phyloP scores from a whole-genome alignment of 2,329 filamentous ascomycete species.

The Aspergillus fijiensis region DNA sequence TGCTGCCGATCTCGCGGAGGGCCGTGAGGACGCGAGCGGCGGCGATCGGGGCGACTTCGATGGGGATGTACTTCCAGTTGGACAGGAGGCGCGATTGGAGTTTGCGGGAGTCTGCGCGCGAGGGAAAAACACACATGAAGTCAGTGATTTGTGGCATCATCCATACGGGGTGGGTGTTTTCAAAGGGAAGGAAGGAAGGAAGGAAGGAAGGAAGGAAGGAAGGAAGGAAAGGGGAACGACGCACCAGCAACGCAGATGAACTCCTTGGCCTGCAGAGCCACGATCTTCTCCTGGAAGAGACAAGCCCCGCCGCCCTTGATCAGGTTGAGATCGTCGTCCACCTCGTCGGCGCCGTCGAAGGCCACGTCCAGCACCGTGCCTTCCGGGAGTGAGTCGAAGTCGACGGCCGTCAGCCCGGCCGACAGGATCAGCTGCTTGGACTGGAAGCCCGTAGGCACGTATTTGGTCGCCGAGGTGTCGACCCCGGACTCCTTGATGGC shows the following conservation, averaged over 20 bases:
- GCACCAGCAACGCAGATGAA: conserved; percentile 83
- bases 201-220: too few relatives aligned
- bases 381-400: conserved; percentile 71
- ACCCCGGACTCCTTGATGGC: conserved; percentile 55
- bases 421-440: conserved; percentile 80
- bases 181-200: too few relatives aligned
- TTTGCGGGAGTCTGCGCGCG: conserved; percentile 76
- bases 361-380: conserved; percentile 74
- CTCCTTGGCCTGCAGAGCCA: conserved; percentile 77
- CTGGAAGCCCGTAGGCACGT: conserved; percentile 90
- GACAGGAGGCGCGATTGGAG: conserved; percentile 71
- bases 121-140: too few relatives aligned
- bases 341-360: conserved; percentile 96
- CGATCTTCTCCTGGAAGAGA: conserved; percentile 95
- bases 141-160: too few relatives aligned
- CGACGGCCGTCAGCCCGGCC: conserved; percentile 73
- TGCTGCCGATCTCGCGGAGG: conserved; percentile 70
- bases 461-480: conserved; percentile 64
- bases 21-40: conserved; percentile 73
- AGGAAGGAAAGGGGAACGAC: conserved; percentile 18
- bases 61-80: conserved; percentile 81
- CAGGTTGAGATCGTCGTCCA: conserved; percentile 90
- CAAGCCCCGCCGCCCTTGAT: conserved; percentile 99
- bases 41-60: conserved; percentile 87
- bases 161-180: too few relatives aligned